A percentile compares a stretch with the other conserved stretches of the same genome.
Conservation (phyloP, 495 filamentous ascomycete genomes). For the Neurospora sp. region DNA sequence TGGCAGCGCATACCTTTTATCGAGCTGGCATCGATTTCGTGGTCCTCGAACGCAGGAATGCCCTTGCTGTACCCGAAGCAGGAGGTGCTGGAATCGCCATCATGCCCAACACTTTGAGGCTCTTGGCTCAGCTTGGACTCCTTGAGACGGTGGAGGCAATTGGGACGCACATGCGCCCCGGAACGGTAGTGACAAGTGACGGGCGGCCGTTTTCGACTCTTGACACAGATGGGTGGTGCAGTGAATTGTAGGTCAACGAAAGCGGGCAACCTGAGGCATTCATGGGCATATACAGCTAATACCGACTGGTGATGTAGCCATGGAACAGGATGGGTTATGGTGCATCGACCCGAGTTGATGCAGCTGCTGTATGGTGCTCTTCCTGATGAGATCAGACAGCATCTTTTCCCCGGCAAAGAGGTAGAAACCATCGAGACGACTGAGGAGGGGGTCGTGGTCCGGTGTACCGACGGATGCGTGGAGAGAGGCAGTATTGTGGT, state of each 20-base stretch:
- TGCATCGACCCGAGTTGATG: slow-evolving; percentile 25
- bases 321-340: slow-evolving; percentile 3
- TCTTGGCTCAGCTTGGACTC: slow-evolving; percentile 41
- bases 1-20: slow-evolving; percentile 36
- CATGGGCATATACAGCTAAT: neutral
- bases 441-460: slow-evolving; percentile 19
- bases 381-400: slow-evolving; percentile 19
- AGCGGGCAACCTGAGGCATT: neutral
- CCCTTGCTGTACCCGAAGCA: slow-evolving; percentile 24
- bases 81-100: slow-evolving; percentile 32
- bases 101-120: slow-evolving; percentile 20
- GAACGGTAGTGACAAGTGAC: slow-evolving; percentile 1
- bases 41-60: slow-evolving; percentile 32
- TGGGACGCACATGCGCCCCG: slow-evolving; percentile 16
- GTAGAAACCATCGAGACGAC: slow-evolving; percentile 17
- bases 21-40: slow-evolving; percentile 37
- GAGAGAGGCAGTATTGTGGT: slow-evolving; percentile 39
- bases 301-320: neutral
- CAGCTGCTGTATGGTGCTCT: slow-evolving; percentile 25
- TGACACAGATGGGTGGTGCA: neutral
- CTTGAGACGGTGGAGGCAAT: slow-evolving; percentile 19
- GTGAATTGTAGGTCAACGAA: neutral
- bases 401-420: slow-evolving; percentile 22
- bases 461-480: slow-evolving; percentile 31
- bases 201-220: neutral